Evolutionary conservation across 345 rosid genomes (phyloP).

Genomic region (Eucalyptus virginea): DNA sequence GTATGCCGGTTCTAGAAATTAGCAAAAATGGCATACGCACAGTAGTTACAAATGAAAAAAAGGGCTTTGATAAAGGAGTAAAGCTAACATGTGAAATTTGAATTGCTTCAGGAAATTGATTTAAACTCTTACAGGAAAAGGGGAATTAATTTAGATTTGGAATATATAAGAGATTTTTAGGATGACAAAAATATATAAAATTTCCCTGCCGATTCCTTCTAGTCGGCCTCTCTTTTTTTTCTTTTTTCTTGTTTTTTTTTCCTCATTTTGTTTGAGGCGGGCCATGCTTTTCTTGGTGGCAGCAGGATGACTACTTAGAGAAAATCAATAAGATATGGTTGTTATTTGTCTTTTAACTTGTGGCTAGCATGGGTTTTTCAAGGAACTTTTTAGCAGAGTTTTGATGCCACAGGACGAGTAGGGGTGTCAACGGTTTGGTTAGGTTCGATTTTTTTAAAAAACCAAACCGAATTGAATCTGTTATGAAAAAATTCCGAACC

Average conservation of each 20-base stretch:
- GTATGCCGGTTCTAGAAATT: background rate
- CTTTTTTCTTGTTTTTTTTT: rapidly evolving
- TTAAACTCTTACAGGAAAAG: background rate
- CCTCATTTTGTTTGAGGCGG: too few relatives aligned
- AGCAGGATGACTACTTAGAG: too few relatives aligned
- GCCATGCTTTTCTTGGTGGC: too few relatives aligned
- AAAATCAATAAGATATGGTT: background rate
- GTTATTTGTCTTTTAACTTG: background rate
- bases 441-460: too few relatives aligned
- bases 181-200: background rate
- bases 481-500: too few relatives aligned
- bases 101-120: background rate
- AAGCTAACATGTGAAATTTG: background rate
- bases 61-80: background rate
- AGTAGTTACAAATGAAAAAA: background rate
- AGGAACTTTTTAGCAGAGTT: background rate
- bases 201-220: background rate
- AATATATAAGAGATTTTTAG: background rate
- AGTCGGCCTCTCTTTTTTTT: background rate
- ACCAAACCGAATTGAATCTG: too few relatives aligned
- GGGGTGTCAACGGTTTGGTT: too few relatives aligned
- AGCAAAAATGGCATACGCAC: background rate
- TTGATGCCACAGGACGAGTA: background rate
- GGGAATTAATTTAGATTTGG: background rate
- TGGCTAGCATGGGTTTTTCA: background rate